Base-by-base conservation (phyloP, 495 filamentous ascomycete genomes). In the Penicillium malachiteum region DNA sequence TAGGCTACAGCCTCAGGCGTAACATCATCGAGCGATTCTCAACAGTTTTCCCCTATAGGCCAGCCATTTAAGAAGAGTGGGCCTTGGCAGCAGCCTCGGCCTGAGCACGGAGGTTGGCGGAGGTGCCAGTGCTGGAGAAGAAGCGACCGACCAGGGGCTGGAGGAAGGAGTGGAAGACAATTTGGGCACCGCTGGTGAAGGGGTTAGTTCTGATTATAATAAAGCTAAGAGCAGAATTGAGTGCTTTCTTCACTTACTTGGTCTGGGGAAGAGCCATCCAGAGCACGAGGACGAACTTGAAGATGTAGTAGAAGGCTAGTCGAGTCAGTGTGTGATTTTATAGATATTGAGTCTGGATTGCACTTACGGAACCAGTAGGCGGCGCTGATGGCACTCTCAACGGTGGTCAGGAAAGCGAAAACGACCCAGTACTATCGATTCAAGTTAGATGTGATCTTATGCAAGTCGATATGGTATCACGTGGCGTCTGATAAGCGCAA, bases 191-290 rank as follows among this genome's bases (percentile, higher is more conserved):
- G 69, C 94, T 97, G 63, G 43, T 62, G 21, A 13, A 43, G 11
- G 35, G 56, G 59, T 77, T 53, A 75, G 69, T 54, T 18, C 3
- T 9, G 21, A 16, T 34, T 26, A 4, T 26, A 4, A 1, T 26
- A 26, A 26, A 2, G 21, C 21, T 26, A 4, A 1, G 21, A 26
- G 21, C 21, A 4, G 21, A 26, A 26, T 26, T 26, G 21, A 26
- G 21, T 26, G 21, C 21, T 46, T 31, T 7, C 5, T 18, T 42
- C 47, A 80, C 87, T 70, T 86, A 97, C 94, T 78, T 79, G 79
- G 92, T 95, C 74, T 90, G 85, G 63, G 94, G 94, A 57, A 99
- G 90, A 60, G 92, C 87, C 76, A 97, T 90, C 95, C 95, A 99
- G 68, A 99, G 84, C 64, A 97, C 78, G 67, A 97, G 84, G 67